Percentiles rank a stretch among this genome's conserved stretches.
Evolutionary conservation across 768 basidiomycete genomes (phyloP).

Genomic region (Thelephora ganbajun): DNA sequence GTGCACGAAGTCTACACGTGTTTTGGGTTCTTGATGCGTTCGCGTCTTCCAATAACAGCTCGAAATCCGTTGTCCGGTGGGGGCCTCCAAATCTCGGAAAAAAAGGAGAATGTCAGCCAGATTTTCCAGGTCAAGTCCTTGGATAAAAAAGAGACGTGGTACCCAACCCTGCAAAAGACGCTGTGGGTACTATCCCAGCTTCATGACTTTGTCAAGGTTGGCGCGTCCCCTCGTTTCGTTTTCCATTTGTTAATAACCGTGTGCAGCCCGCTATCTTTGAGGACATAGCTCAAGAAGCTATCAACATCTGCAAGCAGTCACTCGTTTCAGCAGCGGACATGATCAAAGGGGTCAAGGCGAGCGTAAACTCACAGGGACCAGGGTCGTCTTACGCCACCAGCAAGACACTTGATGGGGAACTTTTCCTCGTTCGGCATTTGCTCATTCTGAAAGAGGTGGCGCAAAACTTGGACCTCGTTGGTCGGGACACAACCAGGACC

Average conservation of each 20-base stretch:
- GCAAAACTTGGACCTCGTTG: slow-evolving; percentile 53
- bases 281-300: slow-evolving; percentile 91
- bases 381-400: slow-evolving; percentile 26
- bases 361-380: neutral
- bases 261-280: slow-evolving; percentile 85
- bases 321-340: slow-evolving; percentile 59
- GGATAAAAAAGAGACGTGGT: slow-evolving; percentile 80
- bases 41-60: slow-evolving; percentile 32
- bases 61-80: slow-evolving; percentile 23
- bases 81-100: slow-evolving; percentile 36
- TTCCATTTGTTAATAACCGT: neutral
- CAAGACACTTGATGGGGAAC: slow-evolving; percentile 48
- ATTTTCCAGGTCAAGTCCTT: slow-evolving; percentile 59
- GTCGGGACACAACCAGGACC: slow-evolving; percentile 27
- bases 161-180: slow-evolving; percentile 76
- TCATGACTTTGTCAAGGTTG: slow-evolving; percentile 84
- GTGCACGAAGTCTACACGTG: neutral
- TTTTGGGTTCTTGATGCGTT: neutral
- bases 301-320: slow-evolving; percentile 70
- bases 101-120: slow-evolving; percentile 51
- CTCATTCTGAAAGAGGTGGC: slow-evolving; percentile 87
- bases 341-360: slow-evolving; percentile 22
- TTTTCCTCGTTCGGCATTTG: slow-evolving; percentile 86
- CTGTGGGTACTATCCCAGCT: slow-evolving; percentile 87
- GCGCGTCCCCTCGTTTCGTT: slow-evolving; percentile 8